Base-by-base conservation (phyloP, 116 monocot genomes). In the Trichopus zeylanicus region DNA sequence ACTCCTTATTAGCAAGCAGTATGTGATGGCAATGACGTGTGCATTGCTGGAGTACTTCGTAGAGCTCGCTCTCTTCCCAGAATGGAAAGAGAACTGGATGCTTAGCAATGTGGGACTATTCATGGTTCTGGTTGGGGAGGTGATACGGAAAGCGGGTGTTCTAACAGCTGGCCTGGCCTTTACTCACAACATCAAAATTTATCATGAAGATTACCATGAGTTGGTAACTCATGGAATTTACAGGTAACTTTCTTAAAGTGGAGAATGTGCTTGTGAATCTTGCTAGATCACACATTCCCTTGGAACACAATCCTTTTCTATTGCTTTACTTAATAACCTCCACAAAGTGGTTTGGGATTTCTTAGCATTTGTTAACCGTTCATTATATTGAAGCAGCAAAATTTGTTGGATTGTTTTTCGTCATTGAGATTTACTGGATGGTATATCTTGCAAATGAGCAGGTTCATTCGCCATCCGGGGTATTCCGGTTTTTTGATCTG, bases 401-500 rank as follows among this genome's bases (percentile, higher is more conserved):
- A 18, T 42, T 42, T n/a, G 8, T 25, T 39, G 7, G 13, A 1
- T 51, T 51, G 22, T 51, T 51, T 10, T 7, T 0, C 9, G 20
- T 20, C 51, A 21, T 19, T 51, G 51, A 42, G n/a, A 42, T 42
- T 16, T 62, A 54, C 34, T 13, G 27, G 23, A 35, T 25, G 12
- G 4, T 12, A 11, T 7, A 39, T 48, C 21, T 19, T 65, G n/a
- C 7, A 55, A 68, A 57, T 60, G 26, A 47, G 64, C 82, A 93
- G 89, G 34, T 70, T 82, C 65, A 75, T 89, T 33, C 81, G 93
- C 3, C 93, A 93, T 83, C 93, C 93, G 16, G 82, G 93, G 22
- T 88, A 93, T 59, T 88, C 82, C 75, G 93, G 93, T 15, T 93
- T 93, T 53, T 83, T 89, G 64, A 63, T 89, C n/a, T 94, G 86